Evolutionary conservation across 2,329 filamentous ascomycete species (phyloP).

Genomic region (Epichloe aotearoae): DNA sequence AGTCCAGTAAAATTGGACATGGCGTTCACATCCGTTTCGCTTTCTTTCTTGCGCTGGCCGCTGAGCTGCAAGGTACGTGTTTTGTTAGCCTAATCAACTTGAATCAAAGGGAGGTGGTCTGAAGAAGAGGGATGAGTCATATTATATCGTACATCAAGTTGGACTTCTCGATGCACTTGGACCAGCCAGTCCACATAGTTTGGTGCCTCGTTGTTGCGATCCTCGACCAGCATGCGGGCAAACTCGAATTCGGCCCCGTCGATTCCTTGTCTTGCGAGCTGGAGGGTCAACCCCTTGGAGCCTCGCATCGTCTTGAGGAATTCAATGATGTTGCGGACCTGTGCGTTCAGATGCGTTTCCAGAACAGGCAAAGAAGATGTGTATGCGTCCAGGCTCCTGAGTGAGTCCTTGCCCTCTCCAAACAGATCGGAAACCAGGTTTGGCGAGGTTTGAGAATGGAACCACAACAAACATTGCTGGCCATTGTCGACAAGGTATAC

Average conservation of each 20-base stretch:
- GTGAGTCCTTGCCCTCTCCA: conserved; percentile 53
- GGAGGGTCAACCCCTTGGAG: conserved; percentile 77
- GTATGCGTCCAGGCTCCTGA: conserved; percentile 72
- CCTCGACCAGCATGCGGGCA: conserved; percentile 78
- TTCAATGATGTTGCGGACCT: conserved; percentile 85
- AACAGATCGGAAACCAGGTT: conserved; percentile 87
- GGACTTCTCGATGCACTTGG: conserved; percentile 83
- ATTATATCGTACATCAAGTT: conserved; percentile 56
- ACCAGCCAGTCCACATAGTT: conserved; percentile 99
- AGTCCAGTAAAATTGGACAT: conserved; percentile 45
- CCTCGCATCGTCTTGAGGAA: conserved; percentile 71
- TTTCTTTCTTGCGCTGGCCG: conserved; percentile 60
- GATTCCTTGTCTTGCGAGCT: conserved; percentile 81
- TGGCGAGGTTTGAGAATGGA: conserved; percentile 83
- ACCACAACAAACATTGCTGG: conserved; percentile 81
- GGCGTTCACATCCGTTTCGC: conserved; percentile 34
- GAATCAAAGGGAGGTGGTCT: neutral
- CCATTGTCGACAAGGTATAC: conserved; percentile 94
- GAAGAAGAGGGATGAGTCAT: neutral
- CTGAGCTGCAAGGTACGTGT: conserved; percentile 34
- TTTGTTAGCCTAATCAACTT: conserved; percentile 3
- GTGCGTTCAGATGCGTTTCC: conserved; percentile 84
- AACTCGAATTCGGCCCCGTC: conserved; percentile 97
- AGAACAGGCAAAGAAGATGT: conserved; percentile 68
- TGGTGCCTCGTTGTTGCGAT: conserved; percentile 93